Percentiles rank a stretch among this genome's conserved stretches.
phyloP scores from a whole-genome alignment of 148 eudicot genomes.

The Silene uniflora region DNA sequence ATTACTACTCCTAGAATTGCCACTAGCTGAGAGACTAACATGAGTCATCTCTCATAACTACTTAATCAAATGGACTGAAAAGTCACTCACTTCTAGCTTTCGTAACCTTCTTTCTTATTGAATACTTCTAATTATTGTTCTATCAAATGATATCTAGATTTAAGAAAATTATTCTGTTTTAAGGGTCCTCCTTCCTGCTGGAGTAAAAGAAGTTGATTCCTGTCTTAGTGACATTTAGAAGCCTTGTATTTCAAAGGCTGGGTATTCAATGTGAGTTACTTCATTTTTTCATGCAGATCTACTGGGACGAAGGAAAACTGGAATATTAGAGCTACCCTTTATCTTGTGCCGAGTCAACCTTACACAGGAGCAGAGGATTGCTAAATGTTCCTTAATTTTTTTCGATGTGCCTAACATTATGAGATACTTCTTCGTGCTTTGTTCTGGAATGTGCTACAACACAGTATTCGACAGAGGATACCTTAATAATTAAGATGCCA shows the following conservation, averaged over 20 bases:
- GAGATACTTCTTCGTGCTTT: background rate
- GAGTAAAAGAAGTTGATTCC: background rate
- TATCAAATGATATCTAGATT: too few relatives aligned
- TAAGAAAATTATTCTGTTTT: too few relatives aligned
- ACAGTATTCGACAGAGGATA: background rate
- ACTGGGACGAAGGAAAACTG: background rate
- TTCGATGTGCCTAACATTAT: background rate
- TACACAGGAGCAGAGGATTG: background rate
- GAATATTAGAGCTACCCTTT: background rate
- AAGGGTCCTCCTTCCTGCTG: background rate
- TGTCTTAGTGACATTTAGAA: background rate
- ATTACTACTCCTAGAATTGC: too few relatives aligned
- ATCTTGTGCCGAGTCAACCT: background rate
- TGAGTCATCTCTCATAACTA: background rate
- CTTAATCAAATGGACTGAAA: background rate
- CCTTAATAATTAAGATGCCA: constrained; percentile 47
- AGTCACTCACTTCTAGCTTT: background rate
- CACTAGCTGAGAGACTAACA: too few relatives aligned
- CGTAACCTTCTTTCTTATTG: too few relatives aligned
- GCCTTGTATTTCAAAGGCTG: background rate
- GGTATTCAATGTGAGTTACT: constrained; percentile 1
- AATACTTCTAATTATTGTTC: too few relatives aligned
- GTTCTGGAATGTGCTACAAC: background rate
- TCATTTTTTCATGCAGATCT: background rate
- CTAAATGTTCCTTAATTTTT: background rate